A percentile compares a stretch with the other conserved stretches of the same genome.
These are phyloP conservation scores for Fraxinus velutina DNA, from an alignment of 305 asterid genomes.

Conservation along the genomic window DNA sequence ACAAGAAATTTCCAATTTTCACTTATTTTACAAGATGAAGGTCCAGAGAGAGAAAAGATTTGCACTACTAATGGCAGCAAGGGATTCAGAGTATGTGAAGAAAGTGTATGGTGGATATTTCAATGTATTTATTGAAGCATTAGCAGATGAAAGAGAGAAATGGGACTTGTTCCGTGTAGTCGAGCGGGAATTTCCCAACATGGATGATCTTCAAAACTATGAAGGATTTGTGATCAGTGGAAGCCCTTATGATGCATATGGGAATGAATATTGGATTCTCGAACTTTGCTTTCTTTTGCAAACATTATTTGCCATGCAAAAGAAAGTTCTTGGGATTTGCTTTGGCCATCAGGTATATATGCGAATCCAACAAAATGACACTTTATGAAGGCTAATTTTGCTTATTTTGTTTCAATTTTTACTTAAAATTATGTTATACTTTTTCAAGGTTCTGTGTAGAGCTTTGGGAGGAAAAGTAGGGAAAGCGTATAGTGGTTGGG, in stretches of 20 bases:
- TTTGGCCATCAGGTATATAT: constrained; percentile 70
- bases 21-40: constrained; percentile 28
- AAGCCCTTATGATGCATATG: constrained; percentile 67
- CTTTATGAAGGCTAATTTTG: neutral
- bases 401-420: neutral
- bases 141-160: constrained; percentile 55
- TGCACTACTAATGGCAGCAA: constrained; percentile 56
- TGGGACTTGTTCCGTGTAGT: constrained; percentile 72
- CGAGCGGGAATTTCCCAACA: constrained; percentile 57
- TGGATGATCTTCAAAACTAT: constrained; percentile 39
- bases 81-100: constrained; percentile 63
- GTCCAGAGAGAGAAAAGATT: constrained; percentile 35
- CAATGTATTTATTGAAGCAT: constrained; percentile 55
- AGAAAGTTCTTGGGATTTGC: constrained; percentile 77
- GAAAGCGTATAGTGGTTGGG: constrained; percentile 65
- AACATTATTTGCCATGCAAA: constrained; percentile 51
- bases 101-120: constrained; percentile 60
- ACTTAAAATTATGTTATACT: neutral
- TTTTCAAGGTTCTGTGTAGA: constrained; percentile 51
- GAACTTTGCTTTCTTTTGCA: constrained; percentile 56
- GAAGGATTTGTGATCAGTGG: constrained; percentile 74
- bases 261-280: constrained; percentile 59
- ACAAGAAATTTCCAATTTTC: neutral
- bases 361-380: neutral
- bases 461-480: constrained; percentile 75